Base-by-base conservation (phyloP, 306 rosid genomes). In the Abrus pulchellus region DNA sequence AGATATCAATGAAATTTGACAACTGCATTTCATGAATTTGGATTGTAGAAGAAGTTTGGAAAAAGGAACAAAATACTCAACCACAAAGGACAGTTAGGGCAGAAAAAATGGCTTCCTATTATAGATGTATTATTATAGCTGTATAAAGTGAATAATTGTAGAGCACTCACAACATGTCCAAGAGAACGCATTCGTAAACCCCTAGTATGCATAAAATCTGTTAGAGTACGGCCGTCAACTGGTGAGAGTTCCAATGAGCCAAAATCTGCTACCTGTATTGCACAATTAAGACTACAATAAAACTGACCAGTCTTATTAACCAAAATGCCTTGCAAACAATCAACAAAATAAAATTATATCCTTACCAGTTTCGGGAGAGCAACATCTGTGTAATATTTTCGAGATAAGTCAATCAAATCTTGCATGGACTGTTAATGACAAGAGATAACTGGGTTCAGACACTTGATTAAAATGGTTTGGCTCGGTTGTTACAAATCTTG, bases 311-410 rank as follows among this genome's bases (percentile, higher is more conserved):
- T 77, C 43, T 60, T 74, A 71, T 62, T 74, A 69, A 63, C 59
- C 34, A 68, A 79, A 72, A 49, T 74, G 69, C 13, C 70, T 54
- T 62, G 44, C 60, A 73, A 68, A 62, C 70, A 80, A 81, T 75
- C 66, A 86, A 87, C 72, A 36, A 79, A 48, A 85, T 38, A 85
- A 60, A 81, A 68, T 38, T 75, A 60, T 49, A 75, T 78, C 50
- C 63, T 90, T 93, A 94, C 99, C 99, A 95, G 90, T 91, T 95
- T 95, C 28, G 98, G 99, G 81, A 95, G 97, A 57, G 99, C 99
- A 80, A 95, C 97, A 61, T 95, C 99, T 68, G 90, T 78, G 85
- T 95, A 95, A 75, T 95, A 95, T 83, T 89, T 95, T 84, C 67
- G 90, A 74, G 97, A 93, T 75, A 90, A 74, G 77, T 90, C 88